Evolutionary conservation across 116 monocot species (phyloP), one percentile per base, ranked within the genome.

Genomic region (Trichopus zeylanicus): DNA sequence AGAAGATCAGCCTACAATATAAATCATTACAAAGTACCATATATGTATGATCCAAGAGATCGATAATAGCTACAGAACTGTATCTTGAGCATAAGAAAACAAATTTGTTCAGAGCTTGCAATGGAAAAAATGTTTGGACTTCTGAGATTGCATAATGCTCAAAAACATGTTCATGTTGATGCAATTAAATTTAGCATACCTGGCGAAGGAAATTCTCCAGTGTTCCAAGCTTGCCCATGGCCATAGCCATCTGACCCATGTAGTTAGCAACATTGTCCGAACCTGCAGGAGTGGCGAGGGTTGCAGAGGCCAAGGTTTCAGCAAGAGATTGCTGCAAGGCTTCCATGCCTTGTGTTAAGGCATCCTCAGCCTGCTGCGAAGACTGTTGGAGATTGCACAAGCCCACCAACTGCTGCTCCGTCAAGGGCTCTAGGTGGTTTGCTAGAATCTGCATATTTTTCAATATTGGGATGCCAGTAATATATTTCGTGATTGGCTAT

Each of bases 351-450:
- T 92, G 92, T 20, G 87, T 81, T 15, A 92, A 60, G 16, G 92
- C 92, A 56, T 92, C 92, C 67, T 92, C 92, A 0, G 87, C 92
- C 66, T 92, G 84, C 61, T 84, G 87, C 15, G 84, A 78, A 21
- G 92, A 87, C 62, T 87, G 92, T 63, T 84, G 92, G 27, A 92
- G 92, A 62, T 81, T 84, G 29, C 92, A 92, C 46, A 92, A 65
- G 13, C 92, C 92, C 81, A 92, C 76, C 54, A 87, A 32, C 67
- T 92, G 92, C 23, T 84, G 78, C 46, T 92, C 92, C 6, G 92
- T 78, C 51, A 87, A 68, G 1, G 87, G 92, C 33, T 92, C 92
- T 24, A 92, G 73, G 30, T 86, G 91, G 38, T 63, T 67, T 15
- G 74, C 79, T 32, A 91, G 55, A 51, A 91, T 68, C 91, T 91